Evolutionary conservation across 1,139 yeast species (phyloP).

Genomic region (Diutina scorzettiae): DNA sequence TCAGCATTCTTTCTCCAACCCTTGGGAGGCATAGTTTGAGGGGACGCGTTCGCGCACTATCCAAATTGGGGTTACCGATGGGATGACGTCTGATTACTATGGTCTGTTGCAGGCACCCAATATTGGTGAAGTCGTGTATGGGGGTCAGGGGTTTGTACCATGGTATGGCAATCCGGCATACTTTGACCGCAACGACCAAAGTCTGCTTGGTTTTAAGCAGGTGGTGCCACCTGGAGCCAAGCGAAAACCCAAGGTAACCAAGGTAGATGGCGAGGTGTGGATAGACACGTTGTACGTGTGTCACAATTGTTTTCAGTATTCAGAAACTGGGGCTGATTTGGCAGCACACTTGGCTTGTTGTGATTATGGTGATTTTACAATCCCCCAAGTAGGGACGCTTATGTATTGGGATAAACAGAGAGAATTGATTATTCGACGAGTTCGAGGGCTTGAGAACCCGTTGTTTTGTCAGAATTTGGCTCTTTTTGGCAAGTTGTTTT

Average conservation of each 20-base stretch:
- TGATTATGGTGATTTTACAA: constrained; percentile 10
- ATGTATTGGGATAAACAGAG: constrained; percentile 51
- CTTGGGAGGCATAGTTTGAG: constrained; percentile 66
- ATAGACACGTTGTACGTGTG: constrained; percentile 59
- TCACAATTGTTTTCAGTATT: constrained; percentile 73
- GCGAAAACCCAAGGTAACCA: neutral
- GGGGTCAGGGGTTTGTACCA: constrained; percentile 52
- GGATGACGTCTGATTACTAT: constrained; percentile 17
- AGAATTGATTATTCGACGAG: constrained; percentile 40
- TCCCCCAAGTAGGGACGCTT: constrained; percentile 45
- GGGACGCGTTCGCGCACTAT: neutral
- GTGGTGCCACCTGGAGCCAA: neutral
- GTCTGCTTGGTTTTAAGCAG: neutral
- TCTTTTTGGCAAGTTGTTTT: constrained; percentile 72
- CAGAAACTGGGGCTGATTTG: constrained; percentile 30
- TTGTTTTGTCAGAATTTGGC: constrained; percentile 75
- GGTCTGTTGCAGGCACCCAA: constrained; percentile 53
- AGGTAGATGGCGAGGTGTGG: constrained; percentile 25
- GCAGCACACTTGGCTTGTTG: constrained; percentile 38
- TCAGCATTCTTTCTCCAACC: constrained; percentile 75
- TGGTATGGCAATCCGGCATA: constrained; percentile 86
- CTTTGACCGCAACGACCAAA: constrained; percentile 25
- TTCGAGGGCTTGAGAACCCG: constrained; percentile 51
- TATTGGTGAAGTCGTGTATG: constrained; percentile 53
- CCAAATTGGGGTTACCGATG: neutral